Evolutionary conservation across 768 basidiomycete genomes (phyloP).

Genomic region (Tricholoma furcatifolium): DNA sequence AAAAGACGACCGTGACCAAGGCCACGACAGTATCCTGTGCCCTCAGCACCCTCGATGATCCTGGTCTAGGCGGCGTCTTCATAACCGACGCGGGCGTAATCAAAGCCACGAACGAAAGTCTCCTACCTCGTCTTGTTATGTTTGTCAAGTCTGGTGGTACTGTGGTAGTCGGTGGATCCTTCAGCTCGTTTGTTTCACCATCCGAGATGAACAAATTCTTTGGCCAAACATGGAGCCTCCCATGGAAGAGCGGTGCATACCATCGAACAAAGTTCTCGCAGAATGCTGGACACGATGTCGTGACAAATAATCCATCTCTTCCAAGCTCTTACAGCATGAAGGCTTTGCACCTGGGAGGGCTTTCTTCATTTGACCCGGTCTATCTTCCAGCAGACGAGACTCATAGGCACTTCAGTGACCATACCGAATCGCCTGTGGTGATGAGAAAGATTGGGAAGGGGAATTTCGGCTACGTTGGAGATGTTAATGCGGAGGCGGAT

Average conservation of each 20-base stretch:
- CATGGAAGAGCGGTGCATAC: constrained; percentile 25
- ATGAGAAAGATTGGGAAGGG: constrained; percentile 31
- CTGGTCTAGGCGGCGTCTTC: constrained; percentile 32
- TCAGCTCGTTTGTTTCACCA: constrained; percentile 19
- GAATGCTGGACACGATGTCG: constrained; percentile 19
- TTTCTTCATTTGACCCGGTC: constrained; percentile 16
- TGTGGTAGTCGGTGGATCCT: constrained; percentile 30
- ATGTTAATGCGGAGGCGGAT: constrained; percentile 38
- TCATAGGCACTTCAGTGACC: constrained; percentile 12
- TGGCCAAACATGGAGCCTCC: constrained; percentile 20
- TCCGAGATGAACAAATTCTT: constrained; percentile 17
- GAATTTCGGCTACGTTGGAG: constrained; percentile 38
- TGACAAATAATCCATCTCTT: constrained; percentile 16
- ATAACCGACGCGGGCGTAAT: constrained; percentile 32
- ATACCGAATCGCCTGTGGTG: constrained; percentile 30
- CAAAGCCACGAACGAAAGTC: constrained; percentile 19
- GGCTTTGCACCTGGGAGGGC: constrained; percentile 24
- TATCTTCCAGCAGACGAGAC: constrained; percentile 19
- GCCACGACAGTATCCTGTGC: constrained; percentile 12
- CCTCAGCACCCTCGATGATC: constrained; percentile 23
- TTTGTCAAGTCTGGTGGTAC: constrained; percentile 36
- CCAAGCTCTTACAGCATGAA: constrained; percentile 30
- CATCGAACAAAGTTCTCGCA: constrained; percentile 17
- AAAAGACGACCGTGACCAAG: constrained; percentile 18
- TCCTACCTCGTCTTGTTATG: constrained; percentile 29